phyloP scores from a whole-genome alignment of 768 basidiomycete genomes.

The Rhizopogon sp. region DNA sequence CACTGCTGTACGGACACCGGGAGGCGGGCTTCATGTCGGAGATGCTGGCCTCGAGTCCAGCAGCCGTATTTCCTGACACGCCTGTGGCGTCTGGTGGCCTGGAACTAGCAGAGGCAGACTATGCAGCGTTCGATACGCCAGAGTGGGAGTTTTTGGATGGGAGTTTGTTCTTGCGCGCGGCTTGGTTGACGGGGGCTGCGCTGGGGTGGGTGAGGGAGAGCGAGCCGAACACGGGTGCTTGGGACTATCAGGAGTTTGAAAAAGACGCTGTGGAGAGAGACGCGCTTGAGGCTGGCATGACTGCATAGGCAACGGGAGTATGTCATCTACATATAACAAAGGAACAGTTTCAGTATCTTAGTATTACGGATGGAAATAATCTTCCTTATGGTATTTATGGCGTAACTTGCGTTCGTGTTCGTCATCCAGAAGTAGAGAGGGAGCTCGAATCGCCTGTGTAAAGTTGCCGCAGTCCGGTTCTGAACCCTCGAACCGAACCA shows the following conservation, averaged over 20 bases:
- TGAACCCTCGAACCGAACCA: no score
- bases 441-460: no score
- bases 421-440: no score
- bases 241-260: slow-evolving; percentile 27
- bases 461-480: no score
- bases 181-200: slow-evolving; percentile 44
- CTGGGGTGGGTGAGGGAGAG: slow-evolving; percentile 38
- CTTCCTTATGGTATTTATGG: no score
- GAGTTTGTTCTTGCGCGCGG: slow-evolving; percentile 55
- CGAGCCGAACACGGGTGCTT: slow-evolving; percentile 19
- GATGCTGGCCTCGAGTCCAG: slow-evolving; percentile 2
- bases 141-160: slow-evolving; percentile 52
- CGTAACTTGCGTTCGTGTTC: no score
- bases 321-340: background rate
- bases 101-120: slow-evolving; percentile 3
- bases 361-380: no score
- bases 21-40: slow-evolving; percentile 28
- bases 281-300: slow-evolving; percentile 8
- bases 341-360: background rate
- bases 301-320: background rate
- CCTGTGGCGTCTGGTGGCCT: background rate
- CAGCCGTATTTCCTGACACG: background rate
- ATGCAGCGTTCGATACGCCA: slow-evolving; percentile 32
- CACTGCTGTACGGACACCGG: slow-evolving; percentile 38
- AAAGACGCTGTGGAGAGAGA: slow-evolving; percentile 15